Evolutionary conservation across 2,329 filamentous ascomycete species (phyloP).

Genomic region (Colletotrichum chrysophilum): DNA sequence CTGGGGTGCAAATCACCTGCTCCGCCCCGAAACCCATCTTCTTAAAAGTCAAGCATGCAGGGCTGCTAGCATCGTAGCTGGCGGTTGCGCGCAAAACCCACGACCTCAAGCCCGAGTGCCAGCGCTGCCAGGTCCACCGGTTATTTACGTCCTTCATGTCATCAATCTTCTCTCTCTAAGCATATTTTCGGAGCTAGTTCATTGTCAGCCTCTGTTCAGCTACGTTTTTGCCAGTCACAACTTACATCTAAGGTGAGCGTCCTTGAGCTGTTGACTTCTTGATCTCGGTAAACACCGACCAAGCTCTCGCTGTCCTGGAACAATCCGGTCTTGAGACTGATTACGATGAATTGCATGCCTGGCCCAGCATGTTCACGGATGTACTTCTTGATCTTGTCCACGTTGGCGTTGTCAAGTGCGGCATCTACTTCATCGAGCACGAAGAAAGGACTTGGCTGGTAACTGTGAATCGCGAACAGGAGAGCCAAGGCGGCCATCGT

Average conservation of each 20-base stretch:
- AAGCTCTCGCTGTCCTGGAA: constrained; percentile 97
- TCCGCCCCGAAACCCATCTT: background rate
- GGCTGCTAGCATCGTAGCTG: background rate
- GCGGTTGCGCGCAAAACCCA: background rate
- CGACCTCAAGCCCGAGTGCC: background rate
- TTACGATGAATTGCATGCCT: constrained; percentile 99
- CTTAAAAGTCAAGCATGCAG: background rate
- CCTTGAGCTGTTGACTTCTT: constrained; percentile 89
- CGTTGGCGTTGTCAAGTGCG: constrained; percentile 97
- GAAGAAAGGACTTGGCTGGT: constrained; percentile 95
- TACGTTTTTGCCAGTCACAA: constrained; percentile 25
- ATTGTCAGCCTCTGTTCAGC: background rate
- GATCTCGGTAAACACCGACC: constrained; percentile 94
- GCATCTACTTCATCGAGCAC: constrained; percentile 98
- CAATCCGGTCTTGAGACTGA: constrained; percentile 91
- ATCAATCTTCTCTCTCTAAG: background rate
- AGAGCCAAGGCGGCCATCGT: constrained; percentile 98
- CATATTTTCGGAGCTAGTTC: constrained; percentile 14
- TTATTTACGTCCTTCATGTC: background rate
- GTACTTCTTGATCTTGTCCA: constrained; percentile 94
- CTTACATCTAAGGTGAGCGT: constrained; percentile 95
- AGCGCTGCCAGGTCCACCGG: background rate
- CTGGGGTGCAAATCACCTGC: background rate
- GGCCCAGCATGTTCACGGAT: constrained; percentile 92
- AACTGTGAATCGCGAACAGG: constrained; percentile 95